Evolutionary conservation across 2,329 filamentous ascomycete genomes (phyloP).

Genomic region (Aspergillus ochraceoroseus): DNA sequence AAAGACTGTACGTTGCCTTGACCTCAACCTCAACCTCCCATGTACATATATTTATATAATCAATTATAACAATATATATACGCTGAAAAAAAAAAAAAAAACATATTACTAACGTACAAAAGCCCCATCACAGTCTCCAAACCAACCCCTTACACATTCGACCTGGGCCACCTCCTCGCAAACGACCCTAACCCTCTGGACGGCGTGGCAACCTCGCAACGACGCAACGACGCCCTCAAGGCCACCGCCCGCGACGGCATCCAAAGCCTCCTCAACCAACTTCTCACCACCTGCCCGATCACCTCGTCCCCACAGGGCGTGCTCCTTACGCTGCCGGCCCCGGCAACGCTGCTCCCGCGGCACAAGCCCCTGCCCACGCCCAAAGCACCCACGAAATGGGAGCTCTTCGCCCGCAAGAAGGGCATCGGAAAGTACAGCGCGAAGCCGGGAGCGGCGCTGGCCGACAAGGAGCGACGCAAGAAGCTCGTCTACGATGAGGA

Average conservation of each 20-base stretch:
- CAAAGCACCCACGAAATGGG: constrained; percentile 87
- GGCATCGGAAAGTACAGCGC: constrained; percentile 82
- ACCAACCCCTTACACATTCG: constrained; percentile 86
- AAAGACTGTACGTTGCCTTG: constrained; percentile 39
- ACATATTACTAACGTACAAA: not conserved
- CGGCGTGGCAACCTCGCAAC: constrained; percentile 49
- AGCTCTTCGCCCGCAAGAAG: constrained; percentile 93
- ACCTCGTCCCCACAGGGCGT: constrained; percentile 63
- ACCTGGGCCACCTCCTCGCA: constrained; percentile 79
- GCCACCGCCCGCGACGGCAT: constrained; percentile 79
- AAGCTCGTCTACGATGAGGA: constrained; percentile 81
- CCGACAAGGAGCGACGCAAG: constrained; percentile 59
- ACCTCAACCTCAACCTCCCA: not conserved
- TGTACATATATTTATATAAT: no score
- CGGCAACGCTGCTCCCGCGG: constrained; percentile 69
- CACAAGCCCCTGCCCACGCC: constrained; percentile 84
- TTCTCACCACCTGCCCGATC: constrained; percentile 81
- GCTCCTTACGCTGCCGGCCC: constrained; percentile 68
- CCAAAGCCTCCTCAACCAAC: constrained; percentile 88
- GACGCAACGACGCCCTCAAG: constrained; percentile 64
- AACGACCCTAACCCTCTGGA: constrained; percentile 80
- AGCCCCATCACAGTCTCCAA: constrained; percentile 65
- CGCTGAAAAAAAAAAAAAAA: no score
- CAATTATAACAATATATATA: no score
- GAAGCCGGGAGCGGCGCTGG: constrained; percentile 50